These are phyloP conservation scores for Eucalyptus urophylla DNA, from an alignment of 345 rosid genomes.

Conservation along the genomic window DNA sequence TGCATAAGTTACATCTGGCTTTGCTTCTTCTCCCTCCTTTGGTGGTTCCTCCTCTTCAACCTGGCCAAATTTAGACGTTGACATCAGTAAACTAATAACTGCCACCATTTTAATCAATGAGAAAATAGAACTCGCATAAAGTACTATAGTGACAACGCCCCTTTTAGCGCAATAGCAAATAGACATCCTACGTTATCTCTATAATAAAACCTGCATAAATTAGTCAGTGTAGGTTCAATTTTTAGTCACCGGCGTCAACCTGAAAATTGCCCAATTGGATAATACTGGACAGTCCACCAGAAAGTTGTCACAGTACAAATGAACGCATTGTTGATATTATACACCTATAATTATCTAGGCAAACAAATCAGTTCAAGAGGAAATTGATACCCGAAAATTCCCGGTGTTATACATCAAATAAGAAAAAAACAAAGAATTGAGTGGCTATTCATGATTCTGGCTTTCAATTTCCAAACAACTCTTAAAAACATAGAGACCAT, in stretches of 20 bases:
- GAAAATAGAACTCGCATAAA: too few relatives aligned
- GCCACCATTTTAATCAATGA: not conserved
- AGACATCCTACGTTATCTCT: not conserved
- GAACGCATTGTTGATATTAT: not conserved
- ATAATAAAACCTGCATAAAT: not conserved
- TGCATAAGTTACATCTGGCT: conserved; percentile 43
- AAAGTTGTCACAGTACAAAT: not conserved
- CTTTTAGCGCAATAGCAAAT: not conserved
- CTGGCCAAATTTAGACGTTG: conserved; percentile 15
- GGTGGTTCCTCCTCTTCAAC: conserved; percentile 88
- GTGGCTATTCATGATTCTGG: not conserved
- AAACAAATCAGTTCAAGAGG: not conserved
- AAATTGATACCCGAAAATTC: not conserved
- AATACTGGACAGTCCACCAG: not conserved
- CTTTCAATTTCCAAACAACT: not conserved
- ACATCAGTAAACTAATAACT: not conserved
- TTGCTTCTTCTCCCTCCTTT: conserved; percentile 71
- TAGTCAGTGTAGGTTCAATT: not conserved
- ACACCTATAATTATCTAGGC: not conserved
- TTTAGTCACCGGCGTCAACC: not conserved
- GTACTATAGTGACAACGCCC: not conserved
- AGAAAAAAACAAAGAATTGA: not conserved
- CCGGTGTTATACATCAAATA: not conserved
- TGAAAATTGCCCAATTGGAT: not conserved
- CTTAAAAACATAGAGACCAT: not conserved